Evolutionary conservation across 2,329 filamentous ascomycete species (phyloP).

Genomic region (Chaetomium olivaceum): DNA sequence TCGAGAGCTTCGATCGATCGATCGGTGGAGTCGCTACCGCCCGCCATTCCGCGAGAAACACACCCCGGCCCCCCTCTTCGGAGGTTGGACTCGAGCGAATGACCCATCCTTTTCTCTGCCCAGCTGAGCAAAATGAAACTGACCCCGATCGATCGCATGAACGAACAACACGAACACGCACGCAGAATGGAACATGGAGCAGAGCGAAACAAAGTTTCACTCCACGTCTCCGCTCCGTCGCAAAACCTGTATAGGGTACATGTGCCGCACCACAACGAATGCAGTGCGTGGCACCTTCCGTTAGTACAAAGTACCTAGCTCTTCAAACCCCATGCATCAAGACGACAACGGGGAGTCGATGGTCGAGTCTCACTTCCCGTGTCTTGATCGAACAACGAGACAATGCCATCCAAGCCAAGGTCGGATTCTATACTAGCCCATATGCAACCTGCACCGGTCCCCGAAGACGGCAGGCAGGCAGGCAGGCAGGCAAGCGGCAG

Average conservation of each 20-base stretch:
- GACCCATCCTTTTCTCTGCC: conserved; percentile 1
- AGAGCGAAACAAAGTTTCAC: neutral
- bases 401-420: neutral
- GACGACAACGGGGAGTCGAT: neutral
- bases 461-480: neutral
- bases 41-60: conserved; percentile 1
- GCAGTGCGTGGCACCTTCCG: too few species aligned
- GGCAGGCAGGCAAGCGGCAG: neutral
- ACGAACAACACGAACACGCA: neutral
- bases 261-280: too few species aligned
- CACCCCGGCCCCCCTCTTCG: neutral
- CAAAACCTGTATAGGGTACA: neutral
- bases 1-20: conserved; percentile 12
- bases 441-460: neutral
- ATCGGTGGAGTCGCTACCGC: conserved; percentile 7
- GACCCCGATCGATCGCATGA: neutral
- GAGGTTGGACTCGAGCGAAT: neutral
- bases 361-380: neutral
- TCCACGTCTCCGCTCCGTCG: neutral
- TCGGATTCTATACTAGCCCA: neutral
- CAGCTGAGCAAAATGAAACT: neutral
- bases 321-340: neutral
- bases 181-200: neutral
- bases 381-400: neutral
- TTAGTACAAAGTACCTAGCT: too few species aligned